Conservation (phyloP, 768 basidiomycete genomes). For the Xanthoconium purpureum region DNA sequence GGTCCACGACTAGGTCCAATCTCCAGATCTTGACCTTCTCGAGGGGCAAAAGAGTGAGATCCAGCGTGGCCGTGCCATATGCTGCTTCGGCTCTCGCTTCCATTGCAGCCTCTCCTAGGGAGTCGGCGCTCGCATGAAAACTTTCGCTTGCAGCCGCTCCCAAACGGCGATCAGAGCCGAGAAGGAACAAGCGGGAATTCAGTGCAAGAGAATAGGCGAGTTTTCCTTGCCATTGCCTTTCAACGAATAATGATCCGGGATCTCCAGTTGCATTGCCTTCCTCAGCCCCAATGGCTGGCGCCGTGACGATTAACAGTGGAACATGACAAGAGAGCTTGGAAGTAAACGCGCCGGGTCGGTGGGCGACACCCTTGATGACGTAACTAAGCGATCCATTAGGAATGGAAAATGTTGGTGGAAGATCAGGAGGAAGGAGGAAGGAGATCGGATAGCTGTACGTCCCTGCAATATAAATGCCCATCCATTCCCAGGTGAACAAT, state of each 20-base stretch:
- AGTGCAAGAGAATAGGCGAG: slow-evolving; percentile 78
- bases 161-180: slow-evolving; percentile 45
- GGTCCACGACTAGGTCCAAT: slow-evolving; percentile 73
- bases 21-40: slow-evolving; percentile 83
- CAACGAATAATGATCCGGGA: slow-evolving; percentile 74
- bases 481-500: not conserved
- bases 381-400: slow-evolving; percentile 78
- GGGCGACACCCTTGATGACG: slow-evolving; percentile 75
- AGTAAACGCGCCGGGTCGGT: slow-evolving; percentile 84
- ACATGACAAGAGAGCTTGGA: slow-evolving; percentile 66
- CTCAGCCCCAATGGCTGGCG: slow-evolving; percentile 77
- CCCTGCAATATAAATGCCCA: slow-evolving; percentile 43
- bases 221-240: slow-evolving; percentile 89
- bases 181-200: slow-evolving; percentile 78
- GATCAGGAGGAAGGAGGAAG: slow-evolving; percentile 75
- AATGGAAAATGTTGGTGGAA: slow-evolving; percentile 77
- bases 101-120: not conserved
- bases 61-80: slow-evolving; percentile 66
- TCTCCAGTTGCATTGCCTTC: slow-evolving; percentile 49
- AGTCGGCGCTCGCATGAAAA: not conserved
- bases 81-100: slow-evolving; percentile 12
- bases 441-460: slow-evolving; percentile 95
- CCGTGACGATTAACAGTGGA: slow-evolving; percentile 73
- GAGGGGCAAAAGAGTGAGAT: slow-evolving; percentile 80
- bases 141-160: not conserved